These are phyloP conservation scores for Penicillium janthinellum DNA, from an alignment of 2,329 filamentous ascomycete genomes.

Conservation along the genomic window DNA sequence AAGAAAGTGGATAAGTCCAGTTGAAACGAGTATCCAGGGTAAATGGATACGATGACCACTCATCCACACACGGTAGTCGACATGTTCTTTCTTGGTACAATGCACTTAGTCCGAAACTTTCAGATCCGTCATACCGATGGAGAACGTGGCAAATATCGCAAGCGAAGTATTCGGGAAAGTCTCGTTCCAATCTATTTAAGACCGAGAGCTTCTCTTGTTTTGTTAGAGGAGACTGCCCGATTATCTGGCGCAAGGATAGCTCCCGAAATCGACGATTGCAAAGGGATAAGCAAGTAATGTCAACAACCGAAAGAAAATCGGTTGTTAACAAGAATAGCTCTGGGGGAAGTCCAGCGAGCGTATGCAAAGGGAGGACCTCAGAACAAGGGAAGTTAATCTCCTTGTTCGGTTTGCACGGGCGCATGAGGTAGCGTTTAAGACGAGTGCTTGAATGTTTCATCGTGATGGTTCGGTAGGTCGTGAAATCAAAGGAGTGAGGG, in stretches of 20 bases:
- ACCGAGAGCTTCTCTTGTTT: slow-evolving; percentile 3
- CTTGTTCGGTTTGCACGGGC: not conserved
- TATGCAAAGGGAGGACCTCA: not conserved
- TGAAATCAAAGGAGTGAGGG: not conserved
- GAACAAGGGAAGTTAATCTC: not conserved
- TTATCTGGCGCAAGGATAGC: not conserved
- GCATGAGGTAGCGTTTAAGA: not conserved
- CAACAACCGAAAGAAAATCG: slow-evolving; percentile 9
- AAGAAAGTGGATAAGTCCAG: slow-evolving; percentile 1
- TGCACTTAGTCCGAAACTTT: not conserved
- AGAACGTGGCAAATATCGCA: slow-evolving; percentile 15
- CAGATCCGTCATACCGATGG: slow-evolving; percentile 8
- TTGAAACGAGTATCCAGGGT: not conserved
- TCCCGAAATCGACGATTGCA: slow-evolving; percentile 12
- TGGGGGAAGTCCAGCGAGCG: slow-evolving; percentile 3
- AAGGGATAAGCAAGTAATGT: slow-evolving; percentile 12
- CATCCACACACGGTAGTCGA: not conserved
- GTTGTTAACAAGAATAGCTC: slow-evolving; percentile 8
- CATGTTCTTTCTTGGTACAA: not conserved
- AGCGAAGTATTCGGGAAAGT: slow-evolving; percentile 16
- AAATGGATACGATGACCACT: not conserved
- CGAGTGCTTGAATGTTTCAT: not conserved
- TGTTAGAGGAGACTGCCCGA: not conserved
- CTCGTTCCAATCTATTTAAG: slow-evolving; percentile 15
- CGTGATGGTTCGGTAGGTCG: not conserved